Evolutionary conservation across 106 monocot species (phyloP), one percentile per base, ranked within the genome.

Genomic region (Iris macrosiphon): DNA sequence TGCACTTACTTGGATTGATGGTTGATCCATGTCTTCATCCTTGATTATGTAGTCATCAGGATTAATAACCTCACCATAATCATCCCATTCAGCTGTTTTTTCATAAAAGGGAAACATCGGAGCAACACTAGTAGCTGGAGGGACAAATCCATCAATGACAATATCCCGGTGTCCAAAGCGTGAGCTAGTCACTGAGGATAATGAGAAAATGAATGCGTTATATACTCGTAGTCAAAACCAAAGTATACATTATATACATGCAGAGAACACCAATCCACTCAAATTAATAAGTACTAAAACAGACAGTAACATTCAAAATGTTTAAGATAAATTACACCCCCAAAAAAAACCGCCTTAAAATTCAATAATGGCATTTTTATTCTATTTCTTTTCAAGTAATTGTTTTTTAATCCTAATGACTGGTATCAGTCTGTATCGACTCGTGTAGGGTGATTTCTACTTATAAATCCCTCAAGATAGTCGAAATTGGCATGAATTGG

Each of bases 21-120:
- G 35, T 15, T 77, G 74, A 77, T 83, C 85, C 73, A 82, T 83
- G 53, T 90, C 90, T 60, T 90, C 90, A 55, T 77, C 74, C 66
- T 96, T 85, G 31, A 70, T 83, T 35, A 75, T 77, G 76, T 90
- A 90, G 44, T 96, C 86, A 66, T 90, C 90, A 28, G 96, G 96
- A 72, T 96, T 83, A 24, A 96, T 86, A 45, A 96, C 74, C 65
- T 96, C 96, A 53, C 96, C 96, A 80, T 82, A 96, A 61, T 96
- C 96, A 82, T 96, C 96, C 96, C 96, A 96, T 45, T 90, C 83
- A 75, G 80, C 72, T 32, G 77, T 63, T 38, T 67, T 83, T 31
- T 87, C 90, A 63, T 77, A 96, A 67, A 74, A 90, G 3, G 96
- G 96, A 63, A 96, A 96, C 96, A 87, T 96, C 44, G 96, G 96